Conservation (phyloP, 805 yeast genomes). For the Metschnikowia colocasiae region DNA sequence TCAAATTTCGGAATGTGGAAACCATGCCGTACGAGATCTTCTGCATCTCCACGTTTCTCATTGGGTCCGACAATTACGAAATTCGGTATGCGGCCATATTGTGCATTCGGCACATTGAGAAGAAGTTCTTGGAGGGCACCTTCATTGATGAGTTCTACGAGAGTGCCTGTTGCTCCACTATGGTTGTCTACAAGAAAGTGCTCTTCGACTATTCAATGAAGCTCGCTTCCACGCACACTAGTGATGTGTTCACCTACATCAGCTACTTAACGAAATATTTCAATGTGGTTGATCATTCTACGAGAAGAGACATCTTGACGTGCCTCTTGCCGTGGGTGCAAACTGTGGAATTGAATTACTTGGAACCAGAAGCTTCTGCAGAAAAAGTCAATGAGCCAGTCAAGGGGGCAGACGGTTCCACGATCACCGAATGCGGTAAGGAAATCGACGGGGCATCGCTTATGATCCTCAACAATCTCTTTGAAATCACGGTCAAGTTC, state of each 20-base stretch:
- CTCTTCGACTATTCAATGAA: conserved; percentile 73
- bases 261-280: conserved; percentile 70
- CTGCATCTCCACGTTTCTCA: conserved; percentile 71
- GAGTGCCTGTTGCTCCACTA: conserved; percentile 67
- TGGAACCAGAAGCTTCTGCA: conserved; percentile 6
- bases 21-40: conserved; percentile 59
- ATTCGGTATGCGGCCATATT: conserved; percentile 72
- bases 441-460: conserved; percentile 31
- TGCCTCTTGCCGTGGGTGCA: conserved; percentile 92
- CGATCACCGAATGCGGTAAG: background rate
- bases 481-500: conserved; percentile 80
- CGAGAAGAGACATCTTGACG: conserved; percentile 74
- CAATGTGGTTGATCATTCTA: conserved; percentile 50
- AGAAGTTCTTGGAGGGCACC: conserved; percentile 40
- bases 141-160: conserved; percentile 60
- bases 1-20: conserved; percentile 13
- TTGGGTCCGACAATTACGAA: conserved; percentile 67
- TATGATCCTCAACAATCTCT: conserved; percentile 76
- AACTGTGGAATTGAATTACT: conserved; percentile 56
- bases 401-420: background rate
- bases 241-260: conserved; percentile 57
- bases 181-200: conserved; percentile 83
- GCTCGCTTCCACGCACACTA: conserved; percentile 60
- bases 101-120: conserved; percentile 65
- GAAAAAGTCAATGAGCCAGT: conserved; percentile 4